Percentiles rank a stretch among this genome's conserved stretches.
Conservation (phyloP, 495 filamentous ascomycete species). For the Lindgomyces ingoldianus region DNA sequence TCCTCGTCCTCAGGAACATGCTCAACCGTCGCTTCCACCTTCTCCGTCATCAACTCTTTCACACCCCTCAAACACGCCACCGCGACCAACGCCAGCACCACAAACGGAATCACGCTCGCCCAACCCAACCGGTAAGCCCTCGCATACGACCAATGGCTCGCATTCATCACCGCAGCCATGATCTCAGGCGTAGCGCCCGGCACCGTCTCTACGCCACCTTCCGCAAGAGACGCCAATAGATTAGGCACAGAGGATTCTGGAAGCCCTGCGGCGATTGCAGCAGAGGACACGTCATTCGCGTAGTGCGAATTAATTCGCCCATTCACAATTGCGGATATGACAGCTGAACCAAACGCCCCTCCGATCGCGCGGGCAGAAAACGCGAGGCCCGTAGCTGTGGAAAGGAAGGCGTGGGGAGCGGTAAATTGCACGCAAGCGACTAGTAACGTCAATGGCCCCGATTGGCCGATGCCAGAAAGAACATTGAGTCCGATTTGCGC, state of each 20-base stretch:
- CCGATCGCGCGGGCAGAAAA: conserved; percentile 58
- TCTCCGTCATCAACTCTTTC: conserved; percentile 42
- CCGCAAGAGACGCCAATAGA: conserved; percentile 42
- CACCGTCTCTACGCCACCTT: conserved; percentile 31
- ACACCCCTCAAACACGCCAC: conserved; percentile 53
- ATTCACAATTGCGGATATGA: conserved; percentile 58
- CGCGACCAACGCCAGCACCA: conserved; percentile 52
- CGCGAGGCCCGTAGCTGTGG: conserved; percentile 56
- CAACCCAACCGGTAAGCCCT: conserved; percentile 52
- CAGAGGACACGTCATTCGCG: conserved; percentile 42
- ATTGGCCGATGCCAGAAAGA: conserved; percentile 53
- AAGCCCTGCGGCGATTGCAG: conserved; percentile 49
- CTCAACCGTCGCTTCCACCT: conserved; percentile 42
- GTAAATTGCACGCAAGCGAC: conserved; percentile 57
- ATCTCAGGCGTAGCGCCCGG: conserved; percentile 44
- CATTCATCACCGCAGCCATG: conserved; percentile 44
- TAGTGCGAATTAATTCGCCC: conserved; percentile 49
- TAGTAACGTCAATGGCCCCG: conserved; percentile 54
- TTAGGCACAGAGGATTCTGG: conserved; percentile 45
- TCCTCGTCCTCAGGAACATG: conserved; percentile 3
- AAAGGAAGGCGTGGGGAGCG: conserved; percentile 56
- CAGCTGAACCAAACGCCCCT: conserved; percentile 57
- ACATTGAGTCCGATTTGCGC: conserved; percentile 55
- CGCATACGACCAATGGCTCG: conserved; percentile 50
- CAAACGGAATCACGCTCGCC: conserved; percentile 57